Conservation (phyloP, 345 rosid species). For the sweet orange (Citrus sinensis) region DVS_A1.0 CM039169.1:2350001-2350500, state of each 20-base stretch:
- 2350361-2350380: conserved; percentile 89
- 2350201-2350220: conserved; percentile 85
- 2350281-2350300: conserved; percentile 72
- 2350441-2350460: conserved; percentile 85
- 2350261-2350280: conserved; percentile 72
- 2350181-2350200: conserved; percentile 86
- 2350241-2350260: conserved; percentile 85
- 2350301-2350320: conserved; percentile 96
- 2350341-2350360: conserved; percentile 94
- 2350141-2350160: conserved; percentile 87
- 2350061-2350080: conserved; percentile 81
- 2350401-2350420: conserved; percentile 96
- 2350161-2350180: conserved; percentile 82
- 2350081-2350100: conserved; percentile 75
- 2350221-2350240: conserved; percentile 76
- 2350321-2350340: conserved; percentile 95
- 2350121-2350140: conserved; percentile 86
- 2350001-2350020: conserved; percentile 81
- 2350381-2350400: conserved; percentile 96
- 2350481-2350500: conserved; percentile 93
- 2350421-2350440: conserved; percentile 78
- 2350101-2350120: conserved; percentile 85
- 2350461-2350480: conserved; percentile 84
- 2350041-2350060: conserved; percentile 86
- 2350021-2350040: conserved; percentile 76